Evolutionary conservation across 164 flowering plant species (phyloP), one percentile per base, ranked within the genome.

Genomic region (Dillenia turbinata): DNA sequence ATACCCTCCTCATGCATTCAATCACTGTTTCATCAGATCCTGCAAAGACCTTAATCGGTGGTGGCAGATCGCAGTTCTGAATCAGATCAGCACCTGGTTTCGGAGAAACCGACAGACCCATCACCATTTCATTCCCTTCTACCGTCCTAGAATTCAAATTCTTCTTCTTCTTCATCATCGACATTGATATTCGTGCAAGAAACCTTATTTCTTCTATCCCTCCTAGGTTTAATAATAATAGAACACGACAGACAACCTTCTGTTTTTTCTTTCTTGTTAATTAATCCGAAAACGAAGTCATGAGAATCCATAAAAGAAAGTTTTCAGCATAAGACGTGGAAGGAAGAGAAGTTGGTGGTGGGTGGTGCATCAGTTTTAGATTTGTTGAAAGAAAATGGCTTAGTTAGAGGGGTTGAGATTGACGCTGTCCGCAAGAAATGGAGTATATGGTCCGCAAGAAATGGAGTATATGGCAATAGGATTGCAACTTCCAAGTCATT

Each of bases 61-160:
- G 84, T 49, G 85, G 87, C 15, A 83, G 71, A 68, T 80, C 87
- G 49, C 87, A 83, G 51, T 83, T 83, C 63, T 78, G 87, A 68
- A 83, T 62, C 19, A 82, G 75, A 17, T 74, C 77, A 14, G 62
- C 0, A 2, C 72, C 63, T 0, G 67, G 44, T 22, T 61, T 61
- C 3, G 56, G 75, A 47, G 71, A 68, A 47, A 51, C 15, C 53
- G 43, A 0, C 0, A 24, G 24, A 47, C 61, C 63, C 64, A 33
- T 61, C 24, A 44, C 33, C 49, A 14, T 43, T 24, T 44, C 50
- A 6, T 65, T 52, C 45, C 46, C 57, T 5, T 44, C n/a, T 7
- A 9, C 51, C n/a, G 56, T 52, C 22, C n/a, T 12, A 49, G 44
- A 8, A 14, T 22, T 49, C 33, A 9, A 15, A 40, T 7, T 9